Evolutionary conservation across 2,329 filamentous ascomycete species (phyloP), one percentile per base, ranked within the genome.

Genomic region (Fusarium sp.): DNA sequence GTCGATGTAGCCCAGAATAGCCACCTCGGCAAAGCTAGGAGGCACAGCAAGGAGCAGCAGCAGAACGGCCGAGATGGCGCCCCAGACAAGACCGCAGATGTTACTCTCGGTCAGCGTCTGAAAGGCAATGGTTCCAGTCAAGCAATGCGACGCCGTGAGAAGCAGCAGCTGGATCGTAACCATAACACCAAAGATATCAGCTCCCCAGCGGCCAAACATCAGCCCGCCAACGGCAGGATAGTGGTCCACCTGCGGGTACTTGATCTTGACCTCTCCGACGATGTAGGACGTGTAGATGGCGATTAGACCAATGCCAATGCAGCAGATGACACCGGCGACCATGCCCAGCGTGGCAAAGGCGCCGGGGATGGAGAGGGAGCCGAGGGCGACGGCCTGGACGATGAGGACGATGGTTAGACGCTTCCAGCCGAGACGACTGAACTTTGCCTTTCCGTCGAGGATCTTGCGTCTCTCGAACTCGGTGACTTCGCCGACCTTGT

Each of bases 71-170:
- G 76, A 77, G 12, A 77, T 70, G 31, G 79, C 70, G 7, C 74
- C 73, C 57, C 78, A 79, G 43, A 75, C 72, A 45, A 79, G 69
- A 42, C 74, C 73, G 71, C 78, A 80, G 6, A 73, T 53, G 26
- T 67, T 81, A 64, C 87, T 81, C 3, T 82, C 74, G 1, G 86
- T 88, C 39, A 91, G 75, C 24, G 80, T 84, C 61, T 86, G 86
- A 74, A 90, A 83, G 61, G 87, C 87, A 59, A 90, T 86, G 11
- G 81, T 81, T 65, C 89, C 89, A 1, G 86, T 88, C 48, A 90
- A 76, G 39, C 89, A 78, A 73, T 91, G 89, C n/a, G 86, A 88
- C 13, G 82, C 85, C 75, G 88, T 86, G 68, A 88, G 82, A 73
- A 91, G 89, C 32, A 88, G 72, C 7, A 90, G 77, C 72, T 89